These are phyloP conservation scores for Tricholoma furcatifolium DNA, from an alignment of 768 basidiomycete genomes.

Conservation along the genomic window DNA sequence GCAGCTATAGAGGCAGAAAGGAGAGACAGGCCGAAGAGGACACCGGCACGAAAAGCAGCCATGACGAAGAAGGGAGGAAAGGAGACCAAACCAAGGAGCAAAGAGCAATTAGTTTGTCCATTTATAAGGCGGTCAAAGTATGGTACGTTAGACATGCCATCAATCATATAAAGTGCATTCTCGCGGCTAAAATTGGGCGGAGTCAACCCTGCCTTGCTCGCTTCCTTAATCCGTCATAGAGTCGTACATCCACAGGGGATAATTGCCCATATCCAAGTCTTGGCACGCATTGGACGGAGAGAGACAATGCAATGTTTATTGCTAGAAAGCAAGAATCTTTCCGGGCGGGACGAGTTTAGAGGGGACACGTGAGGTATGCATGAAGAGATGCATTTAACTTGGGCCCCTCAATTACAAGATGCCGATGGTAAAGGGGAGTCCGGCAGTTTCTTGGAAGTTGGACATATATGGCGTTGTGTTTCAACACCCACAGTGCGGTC, in stretches of 20 bases:
- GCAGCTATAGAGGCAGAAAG: slow-evolving; percentile 28
- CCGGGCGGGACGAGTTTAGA: not conserved
- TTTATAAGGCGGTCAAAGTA: slow-evolving; percentile 14
- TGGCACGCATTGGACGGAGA: not conserved
- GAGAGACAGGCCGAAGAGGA: slow-evolving; percentile 27
- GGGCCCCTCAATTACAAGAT: no score
- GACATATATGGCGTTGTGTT: no score
- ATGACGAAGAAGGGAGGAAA: slow-evolving; percentile 6
- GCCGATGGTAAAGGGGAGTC: slow-evolving; percentile 9
- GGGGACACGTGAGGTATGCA: slow-evolving; percentile 4
- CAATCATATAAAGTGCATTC: slow-evolving; percentile 21
- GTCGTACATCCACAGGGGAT: no score
- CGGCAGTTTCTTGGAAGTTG: not conserved
- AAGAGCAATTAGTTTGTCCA: not conserved
- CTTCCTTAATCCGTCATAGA: slow-evolving; percentile 1
- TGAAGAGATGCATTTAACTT: not conserved
- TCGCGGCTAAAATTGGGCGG: slow-evolving; percentile 16
- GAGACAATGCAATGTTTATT: not conserved
- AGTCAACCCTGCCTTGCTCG: slow-evolving; percentile 11
- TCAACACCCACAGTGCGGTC: no score
- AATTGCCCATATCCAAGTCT: no score
- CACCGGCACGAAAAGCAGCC: slow-evolving; percentile 16
- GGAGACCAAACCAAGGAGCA: slow-evolving; percentile 5
- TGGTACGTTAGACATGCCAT: slow-evolving; percentile 6
- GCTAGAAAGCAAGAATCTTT: not conserved